These are phyloP conservation scores for Clonostachys rosea DNA, from an alignment of 2,329 filamentous ascomycete species.

Conservation along the genomic window DNA sequence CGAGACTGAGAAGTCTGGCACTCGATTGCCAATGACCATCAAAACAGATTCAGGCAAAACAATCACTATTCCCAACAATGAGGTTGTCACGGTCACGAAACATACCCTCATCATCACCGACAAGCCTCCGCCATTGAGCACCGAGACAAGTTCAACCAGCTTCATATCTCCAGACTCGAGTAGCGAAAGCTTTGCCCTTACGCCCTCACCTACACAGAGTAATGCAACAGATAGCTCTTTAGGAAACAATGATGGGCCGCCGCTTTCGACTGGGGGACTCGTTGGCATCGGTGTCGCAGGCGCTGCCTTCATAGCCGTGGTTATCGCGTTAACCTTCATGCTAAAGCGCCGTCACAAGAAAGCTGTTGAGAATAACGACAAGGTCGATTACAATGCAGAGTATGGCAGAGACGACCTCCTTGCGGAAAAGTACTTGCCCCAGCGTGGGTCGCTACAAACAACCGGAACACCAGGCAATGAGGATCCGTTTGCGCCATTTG, in stretches of 20 bases:
- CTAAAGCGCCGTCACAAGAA: conserved; percentile 12
- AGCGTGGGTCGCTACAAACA: conserved; percentile 16
- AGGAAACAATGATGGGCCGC: conserved; percentile 1
- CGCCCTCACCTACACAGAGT: background rate
- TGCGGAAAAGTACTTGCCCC: conserved; percentile 17
- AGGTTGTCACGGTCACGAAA: conserved; percentile 24
- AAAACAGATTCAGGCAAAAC: conserved; percentile 29
- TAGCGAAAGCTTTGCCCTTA: background rate
- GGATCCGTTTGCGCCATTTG: conserved; percentile 38
- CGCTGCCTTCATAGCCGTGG: conserved; percentile 14
- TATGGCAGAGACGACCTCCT: conserved; percentile 7
- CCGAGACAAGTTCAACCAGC: background rate
- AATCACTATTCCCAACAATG: conserved; percentile 25
- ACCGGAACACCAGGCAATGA: conserved; percentile 12
- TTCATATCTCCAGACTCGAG: conserved; percentile 3
- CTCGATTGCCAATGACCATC: conserved; percentile 4
- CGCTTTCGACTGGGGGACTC: conserved; percentile 16
- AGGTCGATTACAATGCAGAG: background rate
- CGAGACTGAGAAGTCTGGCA: background rate
- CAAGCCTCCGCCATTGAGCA: conserved; percentile 9
- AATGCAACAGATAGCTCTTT: background rate
- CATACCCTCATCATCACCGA: conserved; percentile 23
- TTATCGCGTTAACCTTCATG: conserved; percentile 13
- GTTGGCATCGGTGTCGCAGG: conserved; percentile 23
- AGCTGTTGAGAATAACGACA: conserved; percentile 2